Conservation (phyloP, 2,329 filamentous ascomycete species). For the Incumbomyces delicatus region DNA sequence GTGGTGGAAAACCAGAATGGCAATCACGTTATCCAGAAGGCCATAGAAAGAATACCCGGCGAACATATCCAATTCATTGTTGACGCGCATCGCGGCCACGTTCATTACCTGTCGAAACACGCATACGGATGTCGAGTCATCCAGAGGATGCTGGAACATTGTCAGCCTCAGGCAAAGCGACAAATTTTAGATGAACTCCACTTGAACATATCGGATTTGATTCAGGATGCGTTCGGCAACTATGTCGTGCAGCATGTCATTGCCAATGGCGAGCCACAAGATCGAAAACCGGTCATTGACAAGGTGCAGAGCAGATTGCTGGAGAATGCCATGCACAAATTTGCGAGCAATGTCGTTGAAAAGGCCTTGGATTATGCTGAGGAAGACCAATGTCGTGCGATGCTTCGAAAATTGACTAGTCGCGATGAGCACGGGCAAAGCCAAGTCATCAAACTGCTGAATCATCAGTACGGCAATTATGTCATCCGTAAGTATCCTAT, state of each 20-base stretch:
- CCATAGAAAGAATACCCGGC: slow-evolving; percentile 69
- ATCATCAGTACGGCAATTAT: slow-evolving; percentile 90
- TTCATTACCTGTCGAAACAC: slow-evolving; percentile 65
- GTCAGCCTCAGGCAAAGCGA: slow-evolving; percentile 59
- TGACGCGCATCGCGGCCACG: slow-evolving; percentile 64
- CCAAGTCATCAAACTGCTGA: slow-evolving; percentile 68
- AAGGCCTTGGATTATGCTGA: slow-evolving; percentile 71
- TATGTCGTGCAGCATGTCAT: slow-evolving; percentile 95
- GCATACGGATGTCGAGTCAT: slow-evolving; percentile 86
- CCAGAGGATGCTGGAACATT: slow-evolving; percentile 80
- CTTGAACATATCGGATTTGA: slow-evolving; percentile 58
- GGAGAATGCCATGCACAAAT: slow-evolving; percentile 82
- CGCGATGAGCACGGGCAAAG: slow-evolving; percentile 55
- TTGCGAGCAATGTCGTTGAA: slow-evolving; percentile 94
- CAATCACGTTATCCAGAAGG: slow-evolving; percentile 94
- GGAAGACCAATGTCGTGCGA: slow-evolving; percentile 56
- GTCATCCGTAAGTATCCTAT: slow-evolving; percentile 70
- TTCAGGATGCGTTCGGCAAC: slow-evolving; percentile 85
- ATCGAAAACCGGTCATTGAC: slow-evolving; percentile 62
- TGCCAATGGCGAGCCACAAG: slow-evolving; percentile 61
- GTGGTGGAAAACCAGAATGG: slow-evolving; percentile 83
- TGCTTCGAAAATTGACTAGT: slow-evolving; percentile 55
- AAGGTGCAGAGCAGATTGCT: slow-evolving; percentile 65
- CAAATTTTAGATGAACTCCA: slow-evolving; percentile 72
- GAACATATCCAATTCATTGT: slow-evolving; percentile 79